Percentiles rank a stretch among this genome's conserved stretches.
phyloP scores from a whole-genome alignment of 345 rosid genomes.

The Dimocarpus longan region DNA sequence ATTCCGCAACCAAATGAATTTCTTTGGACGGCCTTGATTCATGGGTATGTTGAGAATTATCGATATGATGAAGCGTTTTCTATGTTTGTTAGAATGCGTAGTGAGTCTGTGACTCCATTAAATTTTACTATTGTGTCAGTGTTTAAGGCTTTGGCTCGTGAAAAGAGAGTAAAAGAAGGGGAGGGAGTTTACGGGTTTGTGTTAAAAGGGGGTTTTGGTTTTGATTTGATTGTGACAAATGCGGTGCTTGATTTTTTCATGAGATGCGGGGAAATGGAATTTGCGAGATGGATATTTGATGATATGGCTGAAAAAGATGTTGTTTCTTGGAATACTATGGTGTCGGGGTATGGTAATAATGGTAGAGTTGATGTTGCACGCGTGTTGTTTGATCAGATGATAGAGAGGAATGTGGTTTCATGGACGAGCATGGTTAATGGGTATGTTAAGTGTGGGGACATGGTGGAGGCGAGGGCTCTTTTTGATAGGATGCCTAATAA shows the following conservation, averaged over 20 bases:
- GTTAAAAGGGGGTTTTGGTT: conserved; percentile 32
- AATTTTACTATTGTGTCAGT: conserved; percentile 30
- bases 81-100: conserved; percentile 19
- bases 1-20: conserved; percentile 38
- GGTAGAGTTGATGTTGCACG: conserved; percentile 32
- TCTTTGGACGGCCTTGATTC: conserved; percentile 36
- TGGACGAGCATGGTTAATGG: conserved; percentile 41
- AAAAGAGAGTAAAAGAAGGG: conserved; percentile 25
- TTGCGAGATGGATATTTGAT: conserved; percentile 27
- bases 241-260: conserved; percentile 32
- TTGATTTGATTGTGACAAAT: conserved; percentile 29
- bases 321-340: conserved; percentile 41
- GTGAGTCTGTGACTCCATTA: conserved; percentile 21
- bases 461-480: conserved; percentile 34
- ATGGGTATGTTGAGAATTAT: conserved; percentile 30
- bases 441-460: conserved; percentile 33
- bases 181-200: conserved; percentile 21
- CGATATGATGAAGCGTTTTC: conserved; percentile 16
- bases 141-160: conserved; percentile 28
- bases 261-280: conserved; percentile 34
- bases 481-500: conserved; percentile 34
- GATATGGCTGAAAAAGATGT: conserved; percentile 38
- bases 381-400: conserved; percentile 29
- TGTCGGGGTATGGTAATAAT: conserved; percentile 31
- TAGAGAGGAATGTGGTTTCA: conserved; percentile 31